Evolutionary conservation across 129 eudicot species (phyloP), one percentile per base, ranked within the genome.

Genomic region (Helichrysum umbraculigerum): DNA sequence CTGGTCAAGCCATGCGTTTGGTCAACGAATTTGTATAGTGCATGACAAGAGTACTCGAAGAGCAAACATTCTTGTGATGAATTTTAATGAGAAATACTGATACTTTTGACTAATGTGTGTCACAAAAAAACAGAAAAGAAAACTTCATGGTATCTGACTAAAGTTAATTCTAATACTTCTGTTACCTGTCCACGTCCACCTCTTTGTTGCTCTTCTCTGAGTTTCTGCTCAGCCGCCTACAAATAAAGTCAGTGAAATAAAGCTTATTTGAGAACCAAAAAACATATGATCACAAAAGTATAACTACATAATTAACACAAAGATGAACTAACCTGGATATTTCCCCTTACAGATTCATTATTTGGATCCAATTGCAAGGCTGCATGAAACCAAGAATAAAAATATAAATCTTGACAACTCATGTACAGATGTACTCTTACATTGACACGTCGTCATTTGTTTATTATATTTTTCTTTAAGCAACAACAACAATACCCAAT

Each of bases 351-450:
- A 6, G 94, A 82, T 52, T 85, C 88, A 75, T 87, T 93, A 82
- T 86, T 87, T 76, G 98, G 98, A 88, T 93, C 98, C 89, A 93
- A 81, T 71, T 74, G 86, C 79, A 90, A 83, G 42, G 98, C 98
- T 93, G 91, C 84, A 88, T 33, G 42, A 70, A 71, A 57, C 39
- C 70, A 9, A 41, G 29, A 72, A 35, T 8, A 9, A 37, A 66
- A 20, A 67, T 17, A 66, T 20, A 34, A 34, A 34, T 34, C 4
- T 34, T 34, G 37, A 34, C 37, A 34, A 5, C 37, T 4, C 7
- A 34, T 34, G 37, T n/a, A n/a, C n/a, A n/a, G n/a, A n/a, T n/a
- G n/a, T 34, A 34, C 37, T 4, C 28, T 25, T 25, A 5, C 37
- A 34, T 34, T 34, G 37, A 34, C 37, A 34, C 37, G 6, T 34